phyloP scores from a whole-genome alignment of 148 eudicot species.

The Vaccinium macrocarpon region DNA sequence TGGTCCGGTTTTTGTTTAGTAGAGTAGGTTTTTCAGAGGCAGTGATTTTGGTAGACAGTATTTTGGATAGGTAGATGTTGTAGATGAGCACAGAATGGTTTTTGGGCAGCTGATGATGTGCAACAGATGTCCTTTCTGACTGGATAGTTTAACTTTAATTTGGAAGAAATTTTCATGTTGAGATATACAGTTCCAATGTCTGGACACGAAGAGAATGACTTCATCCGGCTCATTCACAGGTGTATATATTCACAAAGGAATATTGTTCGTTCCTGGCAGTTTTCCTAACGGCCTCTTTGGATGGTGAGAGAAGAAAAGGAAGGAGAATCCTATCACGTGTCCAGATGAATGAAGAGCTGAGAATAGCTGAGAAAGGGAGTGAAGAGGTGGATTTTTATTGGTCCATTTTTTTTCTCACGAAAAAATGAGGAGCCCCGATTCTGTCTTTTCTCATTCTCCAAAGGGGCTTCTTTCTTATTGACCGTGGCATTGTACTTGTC shows the following conservation, averaged over 20 bases:
- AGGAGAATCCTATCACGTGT: neutral
- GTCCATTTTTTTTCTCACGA: neutral
- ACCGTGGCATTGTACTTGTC: neutral
- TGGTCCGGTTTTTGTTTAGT: conserved; percentile 50
- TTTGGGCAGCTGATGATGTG: neutral
- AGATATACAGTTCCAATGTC: neutral
- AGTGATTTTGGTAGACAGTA: conserved; percentile 18
- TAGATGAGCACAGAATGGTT: neutral
- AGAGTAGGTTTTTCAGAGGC: conserved; percentile 28
- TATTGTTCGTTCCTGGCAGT: neutral
- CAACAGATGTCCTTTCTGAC: neutral
- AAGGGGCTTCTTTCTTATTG: neutral
- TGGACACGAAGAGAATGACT: neutral
- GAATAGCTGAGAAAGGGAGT: neutral
- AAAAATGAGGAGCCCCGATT: neutral
- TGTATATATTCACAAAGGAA: neutral
- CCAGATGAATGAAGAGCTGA: neutral
- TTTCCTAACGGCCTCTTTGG: conserved; percentile 1
- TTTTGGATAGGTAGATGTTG: conserved; percentile 18
- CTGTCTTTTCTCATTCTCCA: neutral
- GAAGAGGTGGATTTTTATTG: neutral
- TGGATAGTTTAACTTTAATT: no score
- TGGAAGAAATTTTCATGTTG: neutral
- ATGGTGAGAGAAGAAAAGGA: neutral
- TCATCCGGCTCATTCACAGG: neutral